Conservation (phyloP, 176 grass and related monocot species). For the Musa schizocarpa region DNA sequence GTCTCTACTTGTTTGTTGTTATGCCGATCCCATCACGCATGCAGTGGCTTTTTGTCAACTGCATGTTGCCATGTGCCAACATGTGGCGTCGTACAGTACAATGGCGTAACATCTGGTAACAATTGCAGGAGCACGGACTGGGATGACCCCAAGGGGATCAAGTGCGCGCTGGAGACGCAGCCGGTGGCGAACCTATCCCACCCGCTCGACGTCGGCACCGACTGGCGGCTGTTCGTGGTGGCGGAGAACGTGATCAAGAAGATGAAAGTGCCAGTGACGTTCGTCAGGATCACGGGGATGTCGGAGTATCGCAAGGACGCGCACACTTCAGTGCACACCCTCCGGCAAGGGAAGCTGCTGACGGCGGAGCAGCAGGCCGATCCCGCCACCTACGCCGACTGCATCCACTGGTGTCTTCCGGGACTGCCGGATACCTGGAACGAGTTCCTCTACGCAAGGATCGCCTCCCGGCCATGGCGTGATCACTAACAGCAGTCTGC, state of each 20-base stretch:
- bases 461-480: conserved; percentile 19
- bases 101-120: background rate
- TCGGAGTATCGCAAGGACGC: conserved; percentile 63
- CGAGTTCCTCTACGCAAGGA: conserved; percentile 52
- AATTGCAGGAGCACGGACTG: background rate
- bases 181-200: conserved; percentile 5
- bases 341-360: conserved; percentile 52
- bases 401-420: conserved; percentile 69
- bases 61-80: too few species aligned
- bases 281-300: conserved; percentile 48
- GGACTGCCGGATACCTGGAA: conserved; percentile 63
- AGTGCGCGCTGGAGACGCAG: conserved; percentile 11
- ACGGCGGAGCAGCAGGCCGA: conserved; percentile 42
- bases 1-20: background rate
- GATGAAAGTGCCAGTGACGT: conserved; percentile 27
- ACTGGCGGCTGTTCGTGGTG: conserved; percentile 12
- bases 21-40: too few species aligned
- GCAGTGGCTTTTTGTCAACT: too few species aligned
- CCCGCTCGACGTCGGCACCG: conserved; percentile 4
- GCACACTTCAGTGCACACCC: conserved; percentile 63
- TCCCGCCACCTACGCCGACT: conserved; percentile 48
- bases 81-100: background rate
- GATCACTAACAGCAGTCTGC: too few species aligned
- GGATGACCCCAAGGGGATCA: background rate
- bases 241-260: background rate